Base-by-base conservation (phyloP, 1,139 yeast genomes). In the Trichomonascaceae sp. region DNA sequence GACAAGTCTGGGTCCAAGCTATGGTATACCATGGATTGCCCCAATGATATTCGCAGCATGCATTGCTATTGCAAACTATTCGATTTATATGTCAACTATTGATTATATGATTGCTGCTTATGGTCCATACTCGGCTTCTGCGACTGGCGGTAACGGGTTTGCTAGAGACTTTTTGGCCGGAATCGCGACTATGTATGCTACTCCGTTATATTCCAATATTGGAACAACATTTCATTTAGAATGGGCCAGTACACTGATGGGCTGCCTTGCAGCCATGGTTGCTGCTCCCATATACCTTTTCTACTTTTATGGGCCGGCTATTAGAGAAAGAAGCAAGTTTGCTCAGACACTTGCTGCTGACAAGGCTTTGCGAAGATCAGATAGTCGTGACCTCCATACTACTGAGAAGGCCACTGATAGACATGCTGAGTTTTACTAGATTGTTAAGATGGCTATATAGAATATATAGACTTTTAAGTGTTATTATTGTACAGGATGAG, bases 71-170 rank as follows among this genome's bases (percentile, higher is more conserved):
- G 80, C 83, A 2, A 73, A 82, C 32, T 74, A 82, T 43, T 80
- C 80, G 8, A 77, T 82, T 58, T 86, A 82, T 63, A 75, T 76
- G 58, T 66, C 74, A 17, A 72, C 76, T 18, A 71, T 72, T 52
- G 75, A 72, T 8, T 83, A 83, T 60, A 68, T 81, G 53, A 82
- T 82, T 50, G 85, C 82, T 61, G 79, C 82, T 79, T 82, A 81
- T 62, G 82, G 83, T 36, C 72, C 84, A 55, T 80, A 80, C 59
- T 79, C 85, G 7, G 85, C 86, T 2, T 75, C 82, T 9, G 65
- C 70, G 1, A 72, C 76, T 6, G 75, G 75, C 18, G 76, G 76
- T 47, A 72, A 72, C 55, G 76, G 74, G 8, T 71, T 71, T 57
- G 72, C 76, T n/a, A 62, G 76, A 56, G 76, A 72, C 56, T 68